Evolutionary conservation across 805 yeast species (phyloP), one percentile per base, ranked within the genome.

Genomic region (Isabelozyma pseudorhagii): DNA sequence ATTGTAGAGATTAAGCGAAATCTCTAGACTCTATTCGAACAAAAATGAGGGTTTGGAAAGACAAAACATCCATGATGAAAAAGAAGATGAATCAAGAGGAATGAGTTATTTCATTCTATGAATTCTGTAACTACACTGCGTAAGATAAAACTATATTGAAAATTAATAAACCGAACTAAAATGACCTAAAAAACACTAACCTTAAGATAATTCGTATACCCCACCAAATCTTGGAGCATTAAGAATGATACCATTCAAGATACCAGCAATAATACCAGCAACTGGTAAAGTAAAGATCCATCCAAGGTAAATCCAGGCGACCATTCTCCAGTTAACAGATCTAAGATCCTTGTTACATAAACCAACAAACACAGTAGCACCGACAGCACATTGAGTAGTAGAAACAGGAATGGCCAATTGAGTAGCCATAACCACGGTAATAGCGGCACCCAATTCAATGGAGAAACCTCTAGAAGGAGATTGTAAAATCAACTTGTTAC

Each of bases 381-480:
- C 93, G 49, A 83, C 85, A 11, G 90, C 89, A 63, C 83, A 79
- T 67, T 86, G 92, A 4, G 93, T 87, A 28, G 93, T 87, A 7
- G 91, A 85, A 31, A 85, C 81, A 43, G 93, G 93, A 54, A 86
- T 82, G 5, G 77, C 72, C 54, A 86, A 74, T 64, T 84, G 86
- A 5, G 93, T 81, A 29, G 93, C 92, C 81, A 87, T 79, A 42
- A 84, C 84, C 8, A 84, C 80, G 7, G 93, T 85, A 47, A 84
- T 68, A 40, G 92, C 92, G 53, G 92, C 89, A 51, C 91, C 92
- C 40, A 86, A 71, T 69, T 86, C 93, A 62, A 86, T 82, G 10
- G 88, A 71, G 61, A 85, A 87, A 10, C 93, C 93, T 68, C 93
- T 76, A 3, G 90, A 76, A 44, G 93, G 93, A 0, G 91, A 84